Conservation (phyloP, 1,284 basidiomycete genomes). For the Gymnopus androsaceus region DNA sequence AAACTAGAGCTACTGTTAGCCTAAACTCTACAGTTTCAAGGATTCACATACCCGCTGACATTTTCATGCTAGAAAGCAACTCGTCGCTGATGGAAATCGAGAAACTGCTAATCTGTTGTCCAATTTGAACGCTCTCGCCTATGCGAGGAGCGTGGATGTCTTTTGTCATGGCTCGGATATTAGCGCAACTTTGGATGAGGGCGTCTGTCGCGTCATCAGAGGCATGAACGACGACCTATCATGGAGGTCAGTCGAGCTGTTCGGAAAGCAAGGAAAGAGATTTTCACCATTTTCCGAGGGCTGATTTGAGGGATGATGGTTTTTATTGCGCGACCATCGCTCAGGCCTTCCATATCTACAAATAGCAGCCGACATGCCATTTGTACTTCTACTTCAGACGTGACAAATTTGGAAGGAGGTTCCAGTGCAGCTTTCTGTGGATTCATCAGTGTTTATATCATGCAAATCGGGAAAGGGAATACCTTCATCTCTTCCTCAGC, state of each 20-base stretch:
- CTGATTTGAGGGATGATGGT: slow-evolving; percentile 96
- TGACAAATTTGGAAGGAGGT: slow-evolving; percentile 90
- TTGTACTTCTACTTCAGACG: slow-evolving; percentile 73
- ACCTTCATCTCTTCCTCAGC: slow-evolving; percentile 86
- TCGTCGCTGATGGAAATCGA: slow-evolving; percentile 93
- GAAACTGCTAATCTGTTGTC: slow-evolving; percentile 94
- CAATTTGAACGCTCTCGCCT: slow-evolving; percentile 83
- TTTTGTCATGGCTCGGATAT: slow-evolving; percentile 84
- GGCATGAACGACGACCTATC: slow-evolving; percentile 88
- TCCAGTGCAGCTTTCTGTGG: slow-evolving; percentile 71
- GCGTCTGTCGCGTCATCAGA: slow-evolving; percentile 64
- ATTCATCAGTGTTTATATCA: background rate
- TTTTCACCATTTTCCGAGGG: slow-evolving; percentile 84
- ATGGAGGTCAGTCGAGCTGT: slow-evolving; percentile 11
- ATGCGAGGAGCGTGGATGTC: slow-evolving; percentile 83
- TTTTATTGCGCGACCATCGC: slow-evolving; percentile 95
- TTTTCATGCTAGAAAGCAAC: slow-evolving; percentile 75
- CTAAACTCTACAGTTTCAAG: slow-evolving; percentile 4
- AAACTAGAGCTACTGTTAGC: slow-evolving; percentile 57
- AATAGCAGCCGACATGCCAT: slow-evolving; percentile 86
- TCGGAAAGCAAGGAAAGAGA: background rate
- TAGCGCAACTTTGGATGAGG: slow-evolving; percentile 78
- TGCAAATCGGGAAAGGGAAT: background rate
- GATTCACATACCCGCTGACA: slow-evolving; percentile 77
- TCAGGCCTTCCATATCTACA: slow-evolving; percentile 94